Base-by-base conservation (phyloP, 2,329 filamentous ascomycete species). In the Xylogone sp. region DNA sequence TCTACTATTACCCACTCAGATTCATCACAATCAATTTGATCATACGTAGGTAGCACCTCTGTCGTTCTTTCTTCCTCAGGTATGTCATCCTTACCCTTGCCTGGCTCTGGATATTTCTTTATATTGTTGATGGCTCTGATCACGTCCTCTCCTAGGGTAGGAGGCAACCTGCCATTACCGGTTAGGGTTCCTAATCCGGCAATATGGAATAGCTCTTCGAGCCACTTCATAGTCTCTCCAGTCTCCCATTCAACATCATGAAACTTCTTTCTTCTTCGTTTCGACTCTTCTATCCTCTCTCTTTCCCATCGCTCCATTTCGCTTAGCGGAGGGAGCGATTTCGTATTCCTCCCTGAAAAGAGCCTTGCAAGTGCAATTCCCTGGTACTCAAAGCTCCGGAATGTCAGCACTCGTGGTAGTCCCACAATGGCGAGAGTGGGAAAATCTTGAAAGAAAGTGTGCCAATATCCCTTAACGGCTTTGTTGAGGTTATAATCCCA, bases 321-420 rank as follows among this genome's bases (percentile, higher is more conserved):
- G 19, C 54, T 60, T 0, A 62, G n/a, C 0, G 68, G 48, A 0
- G 77, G 76, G 3, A 81, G 66, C 2, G 66, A 45, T 0, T 57
- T 51, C 0, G 68, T 58, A 24, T 74, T 71, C 13, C 77, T 65
- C 0, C 68, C 67, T 0, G 76, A 65, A 57, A 74, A 79, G 0
- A 79, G 57, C 2, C 78, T 68, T 2, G 78, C 77, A 0, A 81
- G 62, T 1, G 78, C 76, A 42, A 81, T 67, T 1, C 76, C 77
- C 59, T 81, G 78, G 54, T 81, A 81, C 60, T 81, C 78, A 54
- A 81, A 81, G 31, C 74, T 75, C 6, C 78, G 64, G 51, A 81
- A 81, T 0, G 77, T 80, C 12, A 78, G 61, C 0, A 73, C 73
- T 1, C 77, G 71, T 1, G 77, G 78, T 5, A 81, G 59, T 0